A percentile compares a stretch with the other conserved stretches of the same genome.
Evolutionary conservation across 139 green algal species (phyloP).

Genomic region (Limnomonas spitsbergensis): DNA sequence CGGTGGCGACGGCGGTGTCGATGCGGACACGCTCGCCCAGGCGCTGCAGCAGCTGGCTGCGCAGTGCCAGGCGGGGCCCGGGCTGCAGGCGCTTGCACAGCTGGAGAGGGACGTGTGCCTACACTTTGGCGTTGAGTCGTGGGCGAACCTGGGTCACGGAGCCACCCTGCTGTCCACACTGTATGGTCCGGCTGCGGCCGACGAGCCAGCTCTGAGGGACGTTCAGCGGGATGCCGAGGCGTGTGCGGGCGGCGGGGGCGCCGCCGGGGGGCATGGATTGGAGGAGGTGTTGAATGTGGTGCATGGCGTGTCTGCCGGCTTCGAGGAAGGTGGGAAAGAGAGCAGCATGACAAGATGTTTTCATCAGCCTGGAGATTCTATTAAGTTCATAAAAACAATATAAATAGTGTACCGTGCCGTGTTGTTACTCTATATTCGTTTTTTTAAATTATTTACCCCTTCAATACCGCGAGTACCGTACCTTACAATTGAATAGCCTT

Average conservation of each 20-base stretch:
- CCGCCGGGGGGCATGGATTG: neutral
- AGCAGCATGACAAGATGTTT: too few species aligned
- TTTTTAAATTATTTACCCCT: too few species aligned
- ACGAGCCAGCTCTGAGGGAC: neutral
- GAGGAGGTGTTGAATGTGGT: neutral
- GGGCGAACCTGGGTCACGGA: neutral
- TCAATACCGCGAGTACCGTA: too few species aligned
- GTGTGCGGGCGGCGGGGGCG: too few species aligned
- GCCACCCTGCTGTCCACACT: neutral
- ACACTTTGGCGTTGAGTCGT: neutral
- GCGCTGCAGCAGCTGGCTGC: neutral
- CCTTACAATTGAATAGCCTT: too few species aligned
- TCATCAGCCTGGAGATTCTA: too few species aligned
- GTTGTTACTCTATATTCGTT: too few species aligned
- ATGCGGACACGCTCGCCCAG: neutral
- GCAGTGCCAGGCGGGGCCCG: too few species aligned
- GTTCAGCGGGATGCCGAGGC: conserved; percentile 1
- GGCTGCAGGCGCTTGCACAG: neutral
- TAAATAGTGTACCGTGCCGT: too few species aligned
- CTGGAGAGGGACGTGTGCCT: neutral
- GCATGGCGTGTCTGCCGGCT: neutral
- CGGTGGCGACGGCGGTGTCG: too few species aligned
- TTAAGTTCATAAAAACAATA: too few species aligned
- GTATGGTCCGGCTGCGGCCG: neutral
- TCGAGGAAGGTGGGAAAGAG: neutral